These are phyloP conservation scores for Alternaria novae-zelandiae DNA, from an alignment of 2,329 filamentous ascomycete genomes.

Conservation along the genomic window DNA sequence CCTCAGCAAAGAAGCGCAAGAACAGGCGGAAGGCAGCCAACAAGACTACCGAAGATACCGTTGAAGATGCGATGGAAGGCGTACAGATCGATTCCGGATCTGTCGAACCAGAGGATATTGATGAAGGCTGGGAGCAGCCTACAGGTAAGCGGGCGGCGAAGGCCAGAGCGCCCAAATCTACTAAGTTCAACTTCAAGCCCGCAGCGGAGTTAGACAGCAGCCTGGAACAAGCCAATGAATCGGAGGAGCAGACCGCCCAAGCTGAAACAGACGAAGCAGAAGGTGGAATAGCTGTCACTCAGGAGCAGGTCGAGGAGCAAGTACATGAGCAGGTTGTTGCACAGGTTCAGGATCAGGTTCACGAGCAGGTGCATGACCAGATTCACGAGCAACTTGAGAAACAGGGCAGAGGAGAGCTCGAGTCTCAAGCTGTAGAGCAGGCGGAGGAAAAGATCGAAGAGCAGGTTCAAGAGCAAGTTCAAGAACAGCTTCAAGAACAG, in stretches of 20 bases:
- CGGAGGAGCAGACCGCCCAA: not conserved
- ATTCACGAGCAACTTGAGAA: constrained; percentile 14
- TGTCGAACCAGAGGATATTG: constrained; percentile 1
- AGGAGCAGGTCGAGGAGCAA: constrained; percentile 14
- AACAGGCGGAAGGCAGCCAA: not conserved
- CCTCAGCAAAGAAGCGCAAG: constrained; percentile 16
- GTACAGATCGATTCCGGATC: not conserved
- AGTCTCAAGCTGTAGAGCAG: constrained; percentile 2
- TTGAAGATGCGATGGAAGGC: constrained; percentile 5
- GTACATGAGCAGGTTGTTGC: constrained; percentile 2
- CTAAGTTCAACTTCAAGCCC: constrained; percentile 14
- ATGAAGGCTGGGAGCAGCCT: constrained; percentile 19
- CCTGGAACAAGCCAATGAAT: constrained; percentile 2
- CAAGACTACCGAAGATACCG: not conserved
- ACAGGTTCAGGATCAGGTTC: constrained; percentile 16
- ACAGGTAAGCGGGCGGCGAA: constrained; percentile 17
- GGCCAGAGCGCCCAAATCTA: constrained; percentile 11
- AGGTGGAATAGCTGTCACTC: constrained; percentile 9
- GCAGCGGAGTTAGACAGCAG: constrained; percentile 9
- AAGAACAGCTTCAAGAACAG: constrained; percentile 10
- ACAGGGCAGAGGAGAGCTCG: not conserved
- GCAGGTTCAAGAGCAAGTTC: constrained; percentile 12
- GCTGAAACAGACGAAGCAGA: constrained; percentile 5
- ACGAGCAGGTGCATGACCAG: constrained; percentile 18
- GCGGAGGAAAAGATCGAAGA: constrained; percentile 12